Evolutionary conservation across 352 stramenopile genomes (phyloP).

Genomic region (Ophiocytium majus): DNA sequence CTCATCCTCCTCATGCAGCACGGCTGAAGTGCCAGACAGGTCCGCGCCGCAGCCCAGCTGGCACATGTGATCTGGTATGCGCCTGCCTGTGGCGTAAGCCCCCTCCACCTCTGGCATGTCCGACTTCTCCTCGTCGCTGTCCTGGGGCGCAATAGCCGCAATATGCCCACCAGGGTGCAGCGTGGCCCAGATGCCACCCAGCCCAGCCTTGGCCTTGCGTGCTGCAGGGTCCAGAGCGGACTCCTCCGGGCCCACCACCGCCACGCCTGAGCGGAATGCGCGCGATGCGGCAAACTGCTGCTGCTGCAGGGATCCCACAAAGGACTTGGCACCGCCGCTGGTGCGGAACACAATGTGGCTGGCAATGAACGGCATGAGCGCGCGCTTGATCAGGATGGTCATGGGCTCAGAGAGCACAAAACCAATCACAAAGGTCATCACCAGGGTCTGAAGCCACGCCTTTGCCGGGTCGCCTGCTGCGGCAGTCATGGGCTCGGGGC

Average conservation of each 20-base stretch:
- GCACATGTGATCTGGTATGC: neutral
- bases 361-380: neutral
- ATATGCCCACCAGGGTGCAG: neutral
- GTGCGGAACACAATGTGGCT: neutral
- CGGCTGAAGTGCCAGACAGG: neutral
- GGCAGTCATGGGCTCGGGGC: neutral
- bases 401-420: neutral
- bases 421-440: neutral
- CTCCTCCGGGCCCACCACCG: no score
- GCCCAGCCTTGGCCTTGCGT: no score
- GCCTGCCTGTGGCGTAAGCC: neutral
- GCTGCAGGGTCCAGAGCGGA: no score
- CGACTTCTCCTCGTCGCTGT: neutral
- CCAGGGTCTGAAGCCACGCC: neutral
- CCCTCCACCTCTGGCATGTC: neutral
- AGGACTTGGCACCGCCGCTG: neutral
- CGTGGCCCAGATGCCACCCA: neutral
- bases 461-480: neutral
- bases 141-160: neutral
- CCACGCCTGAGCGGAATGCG: no score
- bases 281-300: neutral
- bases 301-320: neutral
- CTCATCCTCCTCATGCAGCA: neutral
- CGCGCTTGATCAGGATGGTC: neutral
- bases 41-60: neutral